phyloP scores from a whole-genome alignment of 306 rosid genomes.

The Datisca glomerata region DNA sequence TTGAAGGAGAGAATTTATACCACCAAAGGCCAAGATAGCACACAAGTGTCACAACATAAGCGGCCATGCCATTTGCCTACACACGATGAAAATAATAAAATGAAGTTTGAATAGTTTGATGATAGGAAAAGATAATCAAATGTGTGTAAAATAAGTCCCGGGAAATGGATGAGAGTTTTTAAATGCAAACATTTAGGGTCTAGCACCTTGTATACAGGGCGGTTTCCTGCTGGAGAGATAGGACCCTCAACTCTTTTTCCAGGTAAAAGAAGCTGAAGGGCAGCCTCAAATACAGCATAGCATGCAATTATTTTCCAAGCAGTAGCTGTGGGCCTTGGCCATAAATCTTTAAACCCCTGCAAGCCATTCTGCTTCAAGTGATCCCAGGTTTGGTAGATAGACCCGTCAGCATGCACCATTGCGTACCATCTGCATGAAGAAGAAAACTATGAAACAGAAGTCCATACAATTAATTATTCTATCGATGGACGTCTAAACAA shows the following conservation, averaged over 20 bases:
- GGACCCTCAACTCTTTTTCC: constrained; percentile 73
- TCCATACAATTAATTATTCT: no score
- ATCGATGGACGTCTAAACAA: no score
- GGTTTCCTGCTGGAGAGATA: constrained; percentile 69
- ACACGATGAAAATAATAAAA: constrained; percentile 4
- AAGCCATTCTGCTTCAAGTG: constrained; percentile 35
- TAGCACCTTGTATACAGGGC: constrained; percentile 79
- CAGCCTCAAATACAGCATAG: constrained; percentile 70
- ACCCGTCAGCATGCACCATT: constrained; percentile 81
- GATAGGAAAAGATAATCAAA: no score
- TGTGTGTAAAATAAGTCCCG: no score
- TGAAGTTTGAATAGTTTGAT: no score
- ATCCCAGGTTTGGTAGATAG: constrained; percentile 33
- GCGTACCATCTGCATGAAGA: constrained; percentile 75
- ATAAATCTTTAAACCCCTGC: constrained; percentile 31
- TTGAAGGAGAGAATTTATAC: constrained; percentile 21
- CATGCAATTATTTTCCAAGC: constrained; percentile 53
- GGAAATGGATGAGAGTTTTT: no score
- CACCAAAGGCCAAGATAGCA: constrained; percentile 82
- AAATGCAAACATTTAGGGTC: no score
- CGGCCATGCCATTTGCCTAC: constrained; percentile 79
- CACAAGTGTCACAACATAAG: constrained; percentile 58
- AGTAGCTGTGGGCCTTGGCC: constrained; percentile 66
- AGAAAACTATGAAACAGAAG: neutral
- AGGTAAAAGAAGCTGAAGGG: constrained; percentile 79